These are phyloP conservation scores for Citrus australasica DNA, from an alignment of 345 rosid species.

Conservation along the genomic window DNA sequence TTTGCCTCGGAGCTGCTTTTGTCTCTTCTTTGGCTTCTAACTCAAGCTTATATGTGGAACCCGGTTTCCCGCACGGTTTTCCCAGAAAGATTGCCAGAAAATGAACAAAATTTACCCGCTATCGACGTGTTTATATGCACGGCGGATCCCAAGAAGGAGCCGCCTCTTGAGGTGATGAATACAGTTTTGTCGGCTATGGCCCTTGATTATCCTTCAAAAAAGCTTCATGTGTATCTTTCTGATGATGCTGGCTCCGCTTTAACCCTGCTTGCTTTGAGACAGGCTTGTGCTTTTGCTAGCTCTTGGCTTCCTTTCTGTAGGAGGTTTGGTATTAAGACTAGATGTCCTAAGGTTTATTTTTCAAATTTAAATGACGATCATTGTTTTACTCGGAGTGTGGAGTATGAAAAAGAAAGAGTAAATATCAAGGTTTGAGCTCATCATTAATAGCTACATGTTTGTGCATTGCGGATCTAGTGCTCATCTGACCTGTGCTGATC, in stretches of 20 bases:
- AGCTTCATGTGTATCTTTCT: conserved; percentile 46
- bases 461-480: too few species aligned
- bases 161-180: conserved; percentile 40
- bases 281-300: conserved; percentile 36
- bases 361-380: conserved; percentile 18
- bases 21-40: conserved; percentile 34
- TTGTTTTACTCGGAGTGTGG: neutral
- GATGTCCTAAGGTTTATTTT: conserved; percentile 37
- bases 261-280: conserved; percentile 34
- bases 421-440: conserved; percentile 22
- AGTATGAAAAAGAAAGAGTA: conserved; percentile 12
- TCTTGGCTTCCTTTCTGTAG: conserved; percentile 50
- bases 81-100: conserved; percentile 28
- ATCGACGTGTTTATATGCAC: conserved; percentile 54
- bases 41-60: conserved; percentile 35
- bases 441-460: neutral
- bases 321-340: conserved; percentile 23
- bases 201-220: conserved; percentile 43
- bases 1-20: conserved; percentile 25
- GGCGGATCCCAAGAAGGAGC: conserved; percentile 48
- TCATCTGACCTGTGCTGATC: too few species aligned
- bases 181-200: conserved; percentile 51
- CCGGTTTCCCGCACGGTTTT: conserved; percentile 30
- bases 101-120: conserved; percentile 24
- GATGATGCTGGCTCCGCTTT: conserved; percentile 42